phyloP scores from a whole-genome alignment of 23 red algal genomes.

The Pyropia haitanensis region DNA sequence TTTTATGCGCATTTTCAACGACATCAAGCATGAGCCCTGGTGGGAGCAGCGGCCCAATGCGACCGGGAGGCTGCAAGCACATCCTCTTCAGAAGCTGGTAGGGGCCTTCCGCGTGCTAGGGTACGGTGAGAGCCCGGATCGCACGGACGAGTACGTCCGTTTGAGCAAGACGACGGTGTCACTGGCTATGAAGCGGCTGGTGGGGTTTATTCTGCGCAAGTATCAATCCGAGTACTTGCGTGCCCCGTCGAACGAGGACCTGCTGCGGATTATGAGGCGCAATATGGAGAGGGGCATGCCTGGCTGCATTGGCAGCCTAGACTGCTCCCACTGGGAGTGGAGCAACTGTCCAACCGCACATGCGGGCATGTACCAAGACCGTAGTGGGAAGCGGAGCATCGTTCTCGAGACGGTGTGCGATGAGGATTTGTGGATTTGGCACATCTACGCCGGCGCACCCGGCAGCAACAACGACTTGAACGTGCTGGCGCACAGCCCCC shows the following conservation, averaged over 20 bases:
- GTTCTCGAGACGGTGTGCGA: slow-evolving; percentile 11
- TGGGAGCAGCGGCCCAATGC: too few relatives aligned
- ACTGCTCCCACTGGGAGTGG: slow-evolving; percentile 9
- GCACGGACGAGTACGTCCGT: slow-evolving; percentile 7
- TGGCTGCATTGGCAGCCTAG: background rate
- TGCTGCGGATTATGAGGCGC: background rate
- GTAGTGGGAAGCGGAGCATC: background rate
- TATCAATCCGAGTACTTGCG: slow-evolving; percentile 16
- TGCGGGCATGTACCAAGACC: background rate
- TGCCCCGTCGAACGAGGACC: background rate
- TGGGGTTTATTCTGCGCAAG: too few relatives aligned
- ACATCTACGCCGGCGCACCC: slow-evolving; percentile 1
- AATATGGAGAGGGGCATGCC: slow-evolving; percentile 5
- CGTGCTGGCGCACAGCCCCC: background rate
- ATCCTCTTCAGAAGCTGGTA: too few relatives aligned
- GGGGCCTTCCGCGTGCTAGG: slow-evolving; percentile 11
- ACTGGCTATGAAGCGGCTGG: too few relatives aligned
- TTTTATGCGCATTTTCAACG: too few relatives aligned
- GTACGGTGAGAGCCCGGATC: slow-evolving; percentile 14
- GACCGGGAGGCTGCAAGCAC: too few relatives aligned
- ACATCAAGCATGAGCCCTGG: too few relatives aligned
- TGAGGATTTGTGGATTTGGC: slow-evolving; percentile 13
- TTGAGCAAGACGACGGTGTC: too few relatives aligned
- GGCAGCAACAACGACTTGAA: slow-evolving; percentile 18
- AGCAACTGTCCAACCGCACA: background rate